A percentile compares a stretch with the other conserved stretches of the same genome.
phyloP scores from a whole-genome alignment of 139 green algal genomes.

The Volvox reticuliferus region DNA sequence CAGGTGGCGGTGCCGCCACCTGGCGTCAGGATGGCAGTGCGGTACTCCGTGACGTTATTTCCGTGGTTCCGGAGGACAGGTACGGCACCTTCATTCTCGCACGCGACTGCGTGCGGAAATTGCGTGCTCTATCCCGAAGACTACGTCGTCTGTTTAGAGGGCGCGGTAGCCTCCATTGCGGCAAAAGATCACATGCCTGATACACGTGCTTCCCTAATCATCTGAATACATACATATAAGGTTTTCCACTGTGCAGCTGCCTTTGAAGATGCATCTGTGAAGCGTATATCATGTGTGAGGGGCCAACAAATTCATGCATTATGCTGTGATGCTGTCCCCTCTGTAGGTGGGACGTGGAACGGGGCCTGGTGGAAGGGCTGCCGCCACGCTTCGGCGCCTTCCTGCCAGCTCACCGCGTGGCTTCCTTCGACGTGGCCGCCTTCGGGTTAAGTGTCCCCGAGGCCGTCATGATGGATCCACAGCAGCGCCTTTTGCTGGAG shows the following conservation, averaged over 20 bases:
- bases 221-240: too few species aligned
- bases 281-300: too few species aligned
- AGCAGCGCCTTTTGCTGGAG: conserved; percentile 91
- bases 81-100: background rate
- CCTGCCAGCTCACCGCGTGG: conserved; percentile 43
- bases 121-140: too few species aligned
- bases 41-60: conserved; percentile 26
- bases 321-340: background rate
- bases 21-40: background rate
- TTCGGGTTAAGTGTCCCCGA: conserved; percentile 81
- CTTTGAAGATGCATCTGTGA: too few species aligned
- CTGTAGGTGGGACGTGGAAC: conserved; percentile 70
- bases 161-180: too few species aligned
- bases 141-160: too few species aligned
- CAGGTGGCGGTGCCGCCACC: background rate
- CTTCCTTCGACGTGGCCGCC: conserved; percentile 77
- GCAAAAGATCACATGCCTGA: too few species aligned
- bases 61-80: conserved; percentile 43
- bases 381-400: conserved; percentile 76
- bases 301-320: too few species aligned
- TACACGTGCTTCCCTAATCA: too few species aligned
- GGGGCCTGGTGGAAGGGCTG: conserved; percentile 42
- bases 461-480: conserved; percentile 85
- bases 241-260: too few species aligned
- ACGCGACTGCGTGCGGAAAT: too few species aligned